Evolutionary conservation across 306 rosid genomes (phyloP), one percentile per base, ranked within the genome.

Genomic region (Dalbergia oliveri): DNA sequence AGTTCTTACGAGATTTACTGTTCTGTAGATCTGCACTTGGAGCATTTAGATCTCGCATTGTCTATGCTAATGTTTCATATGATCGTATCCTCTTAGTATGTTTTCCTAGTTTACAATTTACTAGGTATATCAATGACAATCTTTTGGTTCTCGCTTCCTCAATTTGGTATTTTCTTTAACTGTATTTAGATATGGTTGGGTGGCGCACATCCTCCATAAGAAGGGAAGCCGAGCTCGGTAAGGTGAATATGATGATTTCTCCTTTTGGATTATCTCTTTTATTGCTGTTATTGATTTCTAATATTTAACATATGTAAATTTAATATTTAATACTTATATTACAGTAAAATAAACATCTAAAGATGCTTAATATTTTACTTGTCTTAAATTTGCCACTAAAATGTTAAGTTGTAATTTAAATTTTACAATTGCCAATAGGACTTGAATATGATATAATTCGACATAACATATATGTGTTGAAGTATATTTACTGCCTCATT

Each of bases 141-240:
- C 60, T 79, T 47, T 79, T 72, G 64, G 50, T 54, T 53, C 69
- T 73, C 35, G 76, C 69, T 67, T 74, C 62, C 45, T 47, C 79
- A 51, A 56, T 53, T 71, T 79, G 45, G 78, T 78, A 34, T 21
- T 84, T 80, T 87, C 89, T 81, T 87, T 84, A 85, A 81, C 87
- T 73, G 78, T 19, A 67, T 34, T 68, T 82, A 95, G 99, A 95
- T 84, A 93, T 95, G 98, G 99, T 93, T 86, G 99, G 99, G 67
- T 95, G 99, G 99, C 97, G 99, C 78, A 95, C 99, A 63, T 95
- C 99, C 73, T 95, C 99, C 44, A 89, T 95, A 79, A 91, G 99
- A 87, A 91, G 97, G 86, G 98, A 91, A 72, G 81, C 83, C 8
- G 98, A 93, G 80, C 91, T 93, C 75, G 45, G 85, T 51, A 91